Conservation (phyloP, 805 yeast species). For the Spathaspora girioi region DNA sequence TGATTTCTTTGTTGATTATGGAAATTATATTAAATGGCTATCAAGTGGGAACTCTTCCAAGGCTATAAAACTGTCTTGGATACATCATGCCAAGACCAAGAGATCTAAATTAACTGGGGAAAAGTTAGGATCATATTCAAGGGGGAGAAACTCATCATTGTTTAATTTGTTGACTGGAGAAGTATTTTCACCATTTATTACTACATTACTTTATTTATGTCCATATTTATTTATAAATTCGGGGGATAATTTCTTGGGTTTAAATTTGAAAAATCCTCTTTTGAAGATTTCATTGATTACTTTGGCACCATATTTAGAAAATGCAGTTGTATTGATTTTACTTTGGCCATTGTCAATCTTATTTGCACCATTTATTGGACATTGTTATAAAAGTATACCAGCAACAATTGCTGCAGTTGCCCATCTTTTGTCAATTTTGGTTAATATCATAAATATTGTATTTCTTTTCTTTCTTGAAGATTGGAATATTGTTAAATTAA, state of each 20-base stretch:
- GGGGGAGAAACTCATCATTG: constrained; percentile 8
- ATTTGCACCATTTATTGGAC: constrained; percentile 32
- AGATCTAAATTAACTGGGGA: constrained; percentile 25
- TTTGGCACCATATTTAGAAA: constrained; percentile 45
- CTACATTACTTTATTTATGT: constrained; percentile 32
- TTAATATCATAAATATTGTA: constrained; percentile 33
- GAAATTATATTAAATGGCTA: constrained; percentile 64
- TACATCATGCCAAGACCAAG: constrained; percentile 46
- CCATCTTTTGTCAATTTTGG: constrained; percentile 31
- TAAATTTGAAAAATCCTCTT: constrained; percentile 44
- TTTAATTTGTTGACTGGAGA: constrained; percentile 14
- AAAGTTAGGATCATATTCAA: background rate
- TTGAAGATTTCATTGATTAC: constrained; percentile 56
- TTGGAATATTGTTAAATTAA: constrained; percentile 35
- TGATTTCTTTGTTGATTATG: constrained; percentile 47
- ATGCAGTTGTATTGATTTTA: constrained; percentile 25
- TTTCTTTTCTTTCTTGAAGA: constrained; percentile 38
- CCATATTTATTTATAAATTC: constrained; percentile 82
- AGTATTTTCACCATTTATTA: constrained; percentile 15
- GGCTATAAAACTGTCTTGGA: constrained; percentile 75
- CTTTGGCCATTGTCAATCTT: constrained; percentile 34
- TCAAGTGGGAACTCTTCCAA: constrained; percentile 66
- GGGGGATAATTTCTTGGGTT: constrained; percentile 68
- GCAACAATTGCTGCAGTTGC: constrained; percentile 38
- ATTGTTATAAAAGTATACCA: constrained; percentile 30